Base-by-base conservation (phyloP, 2,329 filamentous ascomycete species). In the Alternaria sp. region DNA sequence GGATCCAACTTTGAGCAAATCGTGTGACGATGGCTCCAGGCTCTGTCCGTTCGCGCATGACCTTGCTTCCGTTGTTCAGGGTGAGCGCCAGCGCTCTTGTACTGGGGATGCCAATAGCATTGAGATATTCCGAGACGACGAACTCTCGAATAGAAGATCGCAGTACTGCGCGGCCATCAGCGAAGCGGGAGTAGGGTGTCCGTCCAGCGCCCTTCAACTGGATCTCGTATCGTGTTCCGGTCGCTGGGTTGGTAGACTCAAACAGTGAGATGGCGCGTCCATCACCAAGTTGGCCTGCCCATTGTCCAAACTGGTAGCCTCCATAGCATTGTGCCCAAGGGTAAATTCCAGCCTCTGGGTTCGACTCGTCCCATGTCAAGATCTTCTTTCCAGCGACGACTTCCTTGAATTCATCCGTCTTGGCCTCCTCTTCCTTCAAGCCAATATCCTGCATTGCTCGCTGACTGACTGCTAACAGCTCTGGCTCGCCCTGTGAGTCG, bases 271-370 rank as follows among this genome's bases (percentile, higher is more conserved):
- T 98, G 28, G 94, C 96, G 59, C 96, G 88, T 41, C 96, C 96
- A 77, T 99, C 96, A 45, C 96, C 96, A 1, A 99, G 88, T 80
- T 99, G 96, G 6, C 96, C 94, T 4, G 96, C 96, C 95, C 95
- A 99, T 69, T 92, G 89, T 6, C 96, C 96, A 62, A 82, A 81
- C 54, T 82, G 80, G 71, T 86, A 84, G 60, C 95, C 95, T 61
- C 96, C 96, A 79, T 99, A 99, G 82, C 96, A 98, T 82, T 99
- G 96, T 30, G 96, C 94, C 96, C 96, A 99, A 0, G 96, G 95
- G 78, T 99, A 99, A 46, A 96, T 89, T 20, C 92, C 77, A n/a
- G 69, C 64, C 25, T 75, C 71, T 18, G 70, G 73, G 43, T 78
- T 71, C 6, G 89, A 86, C 62, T 91, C 87, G 67, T 93, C 87